Evolutionary conservation across 257 asterid species (phyloP).

Genomic region (Plantago ovata): DNA sequence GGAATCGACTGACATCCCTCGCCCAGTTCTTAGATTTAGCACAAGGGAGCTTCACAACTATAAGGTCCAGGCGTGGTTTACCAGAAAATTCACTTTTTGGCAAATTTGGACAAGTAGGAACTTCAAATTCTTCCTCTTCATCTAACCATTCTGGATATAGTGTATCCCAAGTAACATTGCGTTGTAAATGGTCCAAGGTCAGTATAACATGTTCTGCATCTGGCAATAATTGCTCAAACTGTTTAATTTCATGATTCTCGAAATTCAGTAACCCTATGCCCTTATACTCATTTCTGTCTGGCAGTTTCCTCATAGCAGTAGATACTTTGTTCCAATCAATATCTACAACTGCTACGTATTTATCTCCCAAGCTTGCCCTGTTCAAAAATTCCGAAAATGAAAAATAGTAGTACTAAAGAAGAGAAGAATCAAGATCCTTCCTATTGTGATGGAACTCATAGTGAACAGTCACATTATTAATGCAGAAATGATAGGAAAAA

Average conservation of each 20-base stretch:
- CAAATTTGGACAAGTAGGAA: constrained; percentile 74
- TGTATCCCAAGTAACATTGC: constrained; percentile 76
- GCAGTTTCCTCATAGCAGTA: constrained; percentile 41
- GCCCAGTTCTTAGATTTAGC: constrained; percentile 66
- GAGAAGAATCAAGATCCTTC: too few species aligned
- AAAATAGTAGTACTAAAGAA: not conserved
- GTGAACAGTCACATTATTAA: not conserved
- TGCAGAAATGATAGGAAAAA: too few species aligned
- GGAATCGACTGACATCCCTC: constrained; percentile 80
- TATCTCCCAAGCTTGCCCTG: constrained; percentile 49
- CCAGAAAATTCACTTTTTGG: constrained; percentile 52
- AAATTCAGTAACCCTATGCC: constrained; percentile 79
- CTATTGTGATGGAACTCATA: not conserved
- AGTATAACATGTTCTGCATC: constrained; percentile 69
- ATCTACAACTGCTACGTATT: constrained; percentile 46
- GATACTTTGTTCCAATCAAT: constrained; percentile 76
- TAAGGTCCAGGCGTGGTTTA: constrained; percentile 75
- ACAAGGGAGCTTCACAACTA: constrained; percentile 88
- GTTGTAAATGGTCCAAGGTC: constrained; percentile 46
- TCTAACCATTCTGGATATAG: constrained; percentile 94
- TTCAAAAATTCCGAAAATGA: constrained; percentile 14
- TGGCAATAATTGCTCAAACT: constrained; percentile 57
- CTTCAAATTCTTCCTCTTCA: constrained; percentile 86
- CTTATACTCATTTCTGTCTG: constrained; percentile 48
- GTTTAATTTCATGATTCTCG: constrained; percentile 54